Evolutionary conservation across 805 yeast species (phyloP), one percentile per base, ranked within the genome.

Genomic region (Millerozyma acaciae): DNA sequence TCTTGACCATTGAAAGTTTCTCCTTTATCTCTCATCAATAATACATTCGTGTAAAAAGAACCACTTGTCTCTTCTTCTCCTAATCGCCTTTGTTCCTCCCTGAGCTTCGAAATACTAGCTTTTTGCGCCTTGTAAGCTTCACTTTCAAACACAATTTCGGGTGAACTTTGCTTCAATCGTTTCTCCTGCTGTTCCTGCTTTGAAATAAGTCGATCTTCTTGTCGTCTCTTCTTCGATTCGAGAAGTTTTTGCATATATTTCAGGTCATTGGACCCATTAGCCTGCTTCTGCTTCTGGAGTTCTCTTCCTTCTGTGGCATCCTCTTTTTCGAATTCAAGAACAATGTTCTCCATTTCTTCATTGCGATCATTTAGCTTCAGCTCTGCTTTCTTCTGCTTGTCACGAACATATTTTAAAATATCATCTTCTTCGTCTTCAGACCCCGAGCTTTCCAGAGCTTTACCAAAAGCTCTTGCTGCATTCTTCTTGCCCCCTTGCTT

Each of bases 81-180:
- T 34, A 30, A 13, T 39, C 38, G 9, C 23, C 33, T 9, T 10
- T 30, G 28, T 16, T 29, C 24, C 22, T 32, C 19, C 16, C 12
- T 14, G 15, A 30, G 10, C 10, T 10, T n/a, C 9, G 31, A 8
- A 5, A 33, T 22, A 5, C 24, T 8, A 3, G 27, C 25, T 28
- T 40, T 42, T 16, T 60, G 60, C 25, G 50, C 50, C 43, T 63
- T 61, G 45, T 76, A 78, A 0, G 70, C 68, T 1, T 60, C 49
- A 1, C 79, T 69, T 7, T 75, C 70, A 53, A 75, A 77, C 16
- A 53, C 63, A 29, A 70, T 73, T 30, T 60, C 66, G 13, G 52
- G 68, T 4, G 48, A 54, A 29, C 43, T 57, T 14, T 6, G 16
- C 19, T 60, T 60, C 6, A 70, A 41, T 35, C 67, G 71, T 25